Conservation (phyloP, 2,329 filamentous ascomycete genomes). For the Trichoderma sp. region DNA sequence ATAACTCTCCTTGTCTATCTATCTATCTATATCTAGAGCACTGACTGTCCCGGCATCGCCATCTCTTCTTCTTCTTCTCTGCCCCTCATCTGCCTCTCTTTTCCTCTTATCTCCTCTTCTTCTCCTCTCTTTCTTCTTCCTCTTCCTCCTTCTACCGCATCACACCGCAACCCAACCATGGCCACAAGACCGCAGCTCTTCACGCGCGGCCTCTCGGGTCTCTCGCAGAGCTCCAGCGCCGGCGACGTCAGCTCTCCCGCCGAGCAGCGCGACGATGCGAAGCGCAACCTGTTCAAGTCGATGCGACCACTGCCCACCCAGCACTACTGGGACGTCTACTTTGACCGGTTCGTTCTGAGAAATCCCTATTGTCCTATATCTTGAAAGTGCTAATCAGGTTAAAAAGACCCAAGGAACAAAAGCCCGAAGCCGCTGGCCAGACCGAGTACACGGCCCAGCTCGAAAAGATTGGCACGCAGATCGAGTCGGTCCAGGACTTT, state of each 20-base stretch:
- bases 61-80: not conserved
- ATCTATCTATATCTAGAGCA: not conserved
- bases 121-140: not conserved
- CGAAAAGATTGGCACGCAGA: conserved; percentile 61
- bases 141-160: not conserved
- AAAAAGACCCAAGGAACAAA: conserved; percentile 24
- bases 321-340: conserved; percentile 75
- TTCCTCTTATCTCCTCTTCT: not conserved
- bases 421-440: conserved; percentile 42
- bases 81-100: not conserved
- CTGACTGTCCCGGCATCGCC: not conserved
- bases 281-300: conserved; percentile 77
- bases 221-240: conserved; percentile 58
- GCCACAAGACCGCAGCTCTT: conserved; percentile 57
- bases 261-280: conserved; percentile 71
- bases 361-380: not conserved
- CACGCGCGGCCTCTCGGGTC: conserved; percentile 61
- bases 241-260: conserved; percentile 66
- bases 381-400: not conserved
- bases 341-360: conserved; percentile 50
- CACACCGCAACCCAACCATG: conserved; percentile 42
- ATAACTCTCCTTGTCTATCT: not conserved
- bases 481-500: conserved; percentile 82
- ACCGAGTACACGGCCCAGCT: conserved; percentile 54
- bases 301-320: conserved; percentile 72